A percentile compares a stretch with the other conserved stretches of the same genome.
Evolutionary conservation across 768 basidiomycete genomes (phyloP).

Genomic region (Boletus patriciae): DNA sequence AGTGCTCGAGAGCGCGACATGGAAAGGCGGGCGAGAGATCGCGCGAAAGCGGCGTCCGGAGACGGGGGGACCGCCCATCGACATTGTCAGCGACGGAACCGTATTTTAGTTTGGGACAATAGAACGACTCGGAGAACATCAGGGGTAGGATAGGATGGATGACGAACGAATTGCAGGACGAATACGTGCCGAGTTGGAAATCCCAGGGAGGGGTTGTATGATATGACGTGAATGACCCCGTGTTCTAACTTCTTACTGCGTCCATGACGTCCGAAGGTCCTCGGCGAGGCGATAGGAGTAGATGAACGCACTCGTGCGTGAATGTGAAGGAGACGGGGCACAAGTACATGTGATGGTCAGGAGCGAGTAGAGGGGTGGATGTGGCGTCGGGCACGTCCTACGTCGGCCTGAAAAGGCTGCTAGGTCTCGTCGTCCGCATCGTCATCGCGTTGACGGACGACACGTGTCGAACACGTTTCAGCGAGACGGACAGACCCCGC

Average conservation of each 20-base stretch:
- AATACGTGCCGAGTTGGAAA: too few species aligned
- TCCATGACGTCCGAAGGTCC: constrained; percentile 42
- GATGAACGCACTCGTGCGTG: too few species aligned
- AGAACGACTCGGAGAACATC: too few species aligned
- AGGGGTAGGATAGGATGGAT: too few species aligned
- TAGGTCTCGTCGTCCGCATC: constrained; percentile 15
- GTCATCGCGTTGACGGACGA: constrained; percentile 9
- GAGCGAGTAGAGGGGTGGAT: too few species aligned
- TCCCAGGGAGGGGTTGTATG: too few species aligned
- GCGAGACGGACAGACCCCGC: constrained; percentile 38
- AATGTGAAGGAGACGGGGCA: too few species aligned
- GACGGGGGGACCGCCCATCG: constrained; percentile 65
- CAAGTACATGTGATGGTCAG: too few species aligned
- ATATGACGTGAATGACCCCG: too few species aligned
- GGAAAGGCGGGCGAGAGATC: constrained; percentile 95
- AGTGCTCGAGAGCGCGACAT: constrained; percentile 91
- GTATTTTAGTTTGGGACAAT: too few species aligned
- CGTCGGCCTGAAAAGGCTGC: constrained; percentile 21
- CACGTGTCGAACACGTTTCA: constrained; percentile 35
- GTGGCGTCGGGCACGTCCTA: neutral
- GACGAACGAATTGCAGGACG: too few species aligned
- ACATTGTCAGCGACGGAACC: constrained; percentile 62
- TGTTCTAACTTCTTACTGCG: neutral
- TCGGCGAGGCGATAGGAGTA: constrained; percentile 56
- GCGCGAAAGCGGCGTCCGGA: constrained; percentile 73